Conservation (phyloP, 495 filamentous ascomycete genomes). For the Hypoxylon trugodes region DNA sequence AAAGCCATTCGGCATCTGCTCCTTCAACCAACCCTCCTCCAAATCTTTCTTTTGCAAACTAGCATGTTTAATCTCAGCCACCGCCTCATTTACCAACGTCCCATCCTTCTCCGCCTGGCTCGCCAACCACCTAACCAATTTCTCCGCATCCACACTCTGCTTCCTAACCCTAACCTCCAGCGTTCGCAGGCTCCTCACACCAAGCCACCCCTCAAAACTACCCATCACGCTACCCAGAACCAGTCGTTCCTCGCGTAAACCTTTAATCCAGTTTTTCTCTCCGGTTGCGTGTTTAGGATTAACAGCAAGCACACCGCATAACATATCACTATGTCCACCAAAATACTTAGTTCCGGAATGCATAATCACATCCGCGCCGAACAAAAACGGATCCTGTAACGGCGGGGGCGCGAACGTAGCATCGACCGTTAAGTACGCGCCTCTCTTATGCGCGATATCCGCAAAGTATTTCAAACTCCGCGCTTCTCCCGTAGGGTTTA, state of each 20-base stretch:
- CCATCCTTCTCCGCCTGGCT: slow-evolving; percentile 49
- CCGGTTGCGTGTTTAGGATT: slow-evolving; percentile 62
- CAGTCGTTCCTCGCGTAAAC: slow-evolving; percentile 70
- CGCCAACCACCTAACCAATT: slow-evolving; percentile 76
- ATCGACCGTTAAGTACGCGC: slow-evolving; percentile 85
- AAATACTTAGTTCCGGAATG: slow-evolving; percentile 95
- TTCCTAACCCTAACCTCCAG: slow-evolving; percentile 81
- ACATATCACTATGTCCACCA: slow-evolving; percentile 90
- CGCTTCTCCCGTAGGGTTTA: slow-evolving; percentile 88
- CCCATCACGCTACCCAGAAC: slow-evolving; percentile 89
- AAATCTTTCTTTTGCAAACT: slow-evolving; percentile 69
- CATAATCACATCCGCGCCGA: slow-evolving; percentile 85
- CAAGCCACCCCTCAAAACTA: slow-evolving; percentile 90
- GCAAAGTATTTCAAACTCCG: slow-evolving; percentile 74
- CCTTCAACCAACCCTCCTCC: slow-evolving; percentile 71
- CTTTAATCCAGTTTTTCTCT: slow-evolving; percentile 65
- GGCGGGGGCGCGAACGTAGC: slow-evolving; percentile 92
- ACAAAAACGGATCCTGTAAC: slow-evolving; percentile 83
- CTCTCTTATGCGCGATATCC: slow-evolving; percentile 71
- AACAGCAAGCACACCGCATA: slow-evolving; percentile 82
- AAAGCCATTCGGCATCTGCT: slow-evolving; percentile 93
- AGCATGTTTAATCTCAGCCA: slow-evolving; percentile 75
- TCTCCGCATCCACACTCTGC: slow-evolving; percentile 73
- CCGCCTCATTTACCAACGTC: slow-evolving; percentile 56
- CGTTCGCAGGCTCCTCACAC: slow-evolving; percentile 83